Conservation (phyloP, 805 yeast genomes). For the Wickerhamiella cacticola region DNA sequence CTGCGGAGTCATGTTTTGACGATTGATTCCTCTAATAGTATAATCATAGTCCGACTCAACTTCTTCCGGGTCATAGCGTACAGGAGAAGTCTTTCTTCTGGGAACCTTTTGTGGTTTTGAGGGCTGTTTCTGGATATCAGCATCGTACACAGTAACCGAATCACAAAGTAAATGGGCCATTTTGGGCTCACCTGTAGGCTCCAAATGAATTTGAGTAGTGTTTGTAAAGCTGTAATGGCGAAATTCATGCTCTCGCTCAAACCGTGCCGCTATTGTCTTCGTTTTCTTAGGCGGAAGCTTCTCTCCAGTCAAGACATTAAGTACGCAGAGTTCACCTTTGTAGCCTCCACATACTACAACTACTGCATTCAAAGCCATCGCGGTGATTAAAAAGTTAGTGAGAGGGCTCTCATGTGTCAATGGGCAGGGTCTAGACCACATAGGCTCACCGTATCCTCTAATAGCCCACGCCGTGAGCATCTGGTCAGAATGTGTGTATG, state of each 20-base stretch:
- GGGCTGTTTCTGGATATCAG: neutral
- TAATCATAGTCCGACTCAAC: constrained; percentile 4
- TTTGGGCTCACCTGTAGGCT: neutral
- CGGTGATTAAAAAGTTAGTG: neutral
- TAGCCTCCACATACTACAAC: constrained; percentile 3
- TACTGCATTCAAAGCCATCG: neutral
- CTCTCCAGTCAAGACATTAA: constrained; percentile 8
- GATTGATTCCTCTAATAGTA: constrained; percentile 3
- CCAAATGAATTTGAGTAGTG: neutral
- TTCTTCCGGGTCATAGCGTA: neutral
- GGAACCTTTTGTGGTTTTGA: neutral
- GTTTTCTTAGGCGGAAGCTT: neutral
- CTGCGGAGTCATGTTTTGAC: constrained; percentile 6
- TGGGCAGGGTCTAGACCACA: neutral
- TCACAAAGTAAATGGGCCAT: neutral
- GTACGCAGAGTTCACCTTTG: constrained; percentile 2
- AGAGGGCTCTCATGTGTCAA: neutral
- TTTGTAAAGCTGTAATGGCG: too few species aligned
- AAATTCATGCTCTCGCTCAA: neutral
- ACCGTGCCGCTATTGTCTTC: neutral
- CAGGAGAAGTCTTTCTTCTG: neutral
- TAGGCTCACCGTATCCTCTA: neutral
- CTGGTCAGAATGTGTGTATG: neutral
- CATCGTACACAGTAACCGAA: neutral
- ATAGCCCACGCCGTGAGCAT: neutral